Percentiles rank a stretch among this genome's conserved stretches.
Conservation (phyloP, 305 asterid species). For the Fraxinus platypoda region DNA sequence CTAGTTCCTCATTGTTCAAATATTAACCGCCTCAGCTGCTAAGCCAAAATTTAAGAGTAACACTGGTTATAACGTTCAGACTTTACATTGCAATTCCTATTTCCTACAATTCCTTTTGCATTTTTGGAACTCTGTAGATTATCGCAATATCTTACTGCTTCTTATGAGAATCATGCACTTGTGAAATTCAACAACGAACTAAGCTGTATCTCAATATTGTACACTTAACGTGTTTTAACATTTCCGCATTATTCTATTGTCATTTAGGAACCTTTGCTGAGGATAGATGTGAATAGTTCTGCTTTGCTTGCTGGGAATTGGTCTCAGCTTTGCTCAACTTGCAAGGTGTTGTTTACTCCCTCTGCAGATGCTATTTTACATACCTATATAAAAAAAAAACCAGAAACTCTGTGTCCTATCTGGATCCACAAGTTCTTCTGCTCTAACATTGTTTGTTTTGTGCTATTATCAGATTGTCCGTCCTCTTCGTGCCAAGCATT, state of each 20-base stretch:
- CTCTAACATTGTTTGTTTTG: conserved; percentile 18
- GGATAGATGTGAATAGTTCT: conserved; percentile 73
- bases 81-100: too few species aligned
- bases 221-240: neutral
- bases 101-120: too few species aligned
- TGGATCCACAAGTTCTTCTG: conserved; percentile 9
- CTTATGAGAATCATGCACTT: too few species aligned
- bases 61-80: too few species aligned
- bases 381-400: conserved; percentile 1
- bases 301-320: conserved; percentile 90
- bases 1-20: neutral
- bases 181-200: too few species aligned
- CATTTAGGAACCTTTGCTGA: conserved; percentile 81
- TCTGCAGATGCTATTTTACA: neutral
- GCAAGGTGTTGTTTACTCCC: conserved; percentile 61
- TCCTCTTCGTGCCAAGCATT: conserved; percentile 97
- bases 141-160: too few species aligned
- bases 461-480: conserved; percentile 72
- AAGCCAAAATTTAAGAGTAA: too few species aligned
- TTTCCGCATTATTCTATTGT: neutral
- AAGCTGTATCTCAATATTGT: too few species aligned
- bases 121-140: too few species aligned
- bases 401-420: conserved; percentile 5
- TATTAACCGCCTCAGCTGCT: neutral
- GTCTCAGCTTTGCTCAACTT: conserved; percentile 96